Evolutionary conservation across 1,284 basidiomycete species (phyloP).

Genomic region (Pholiota adiposa): DNA sequence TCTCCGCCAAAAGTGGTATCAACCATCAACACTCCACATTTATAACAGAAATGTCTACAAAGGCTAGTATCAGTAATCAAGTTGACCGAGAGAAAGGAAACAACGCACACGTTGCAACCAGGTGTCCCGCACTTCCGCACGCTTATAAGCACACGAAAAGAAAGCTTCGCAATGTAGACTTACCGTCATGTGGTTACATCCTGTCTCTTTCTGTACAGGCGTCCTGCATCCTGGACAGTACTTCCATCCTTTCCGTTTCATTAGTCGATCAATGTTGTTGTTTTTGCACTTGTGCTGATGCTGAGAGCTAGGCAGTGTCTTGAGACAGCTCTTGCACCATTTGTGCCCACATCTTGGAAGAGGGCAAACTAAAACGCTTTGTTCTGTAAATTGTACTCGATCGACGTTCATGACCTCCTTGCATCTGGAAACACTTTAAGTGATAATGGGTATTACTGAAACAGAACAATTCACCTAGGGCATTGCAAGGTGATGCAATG

Average conservation of each 20-base stretch:
- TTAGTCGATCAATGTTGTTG: conserved; percentile 18
- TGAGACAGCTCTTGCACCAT: conserved; percentile 24
- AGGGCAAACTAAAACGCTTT: conserved; percentile 25
- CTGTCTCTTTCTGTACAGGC: conserved; percentile 56
- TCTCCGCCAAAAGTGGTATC: conserved; percentile 48
- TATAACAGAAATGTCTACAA: conserved; percentile 62
- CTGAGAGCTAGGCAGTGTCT: conserved; percentile 17
- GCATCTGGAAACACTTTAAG: conserved; percentile 16
- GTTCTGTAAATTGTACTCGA: conserved; percentile 47
- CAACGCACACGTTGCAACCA: conserved; percentile 58
- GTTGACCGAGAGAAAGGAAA: not conserved
- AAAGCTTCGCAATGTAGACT: not conserved
- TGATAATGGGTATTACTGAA: not conserved
- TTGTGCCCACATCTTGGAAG: conserved; percentile 21
- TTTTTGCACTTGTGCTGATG: conserved; percentile 21
- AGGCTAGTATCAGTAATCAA: not conserved
- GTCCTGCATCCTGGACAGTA: conserved; percentile 52
- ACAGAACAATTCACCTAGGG: conserved; percentile 39
- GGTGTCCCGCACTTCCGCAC: conserved; percentile 59
- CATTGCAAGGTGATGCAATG: conserved; percentile 60
- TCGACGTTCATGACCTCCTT: conserved; percentile 49
- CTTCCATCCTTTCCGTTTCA: conserved; percentile 24
- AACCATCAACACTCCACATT: conserved; percentile 55
- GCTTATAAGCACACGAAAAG: too few species aligned
- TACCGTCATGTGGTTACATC: conserved; percentile 72